Evolutionary conservation across 371 early-diverging fungal species (phyloP), one percentile per base, ranked within the genome.

Genomic region (Syncephalastrum contaminatum): DNA sequence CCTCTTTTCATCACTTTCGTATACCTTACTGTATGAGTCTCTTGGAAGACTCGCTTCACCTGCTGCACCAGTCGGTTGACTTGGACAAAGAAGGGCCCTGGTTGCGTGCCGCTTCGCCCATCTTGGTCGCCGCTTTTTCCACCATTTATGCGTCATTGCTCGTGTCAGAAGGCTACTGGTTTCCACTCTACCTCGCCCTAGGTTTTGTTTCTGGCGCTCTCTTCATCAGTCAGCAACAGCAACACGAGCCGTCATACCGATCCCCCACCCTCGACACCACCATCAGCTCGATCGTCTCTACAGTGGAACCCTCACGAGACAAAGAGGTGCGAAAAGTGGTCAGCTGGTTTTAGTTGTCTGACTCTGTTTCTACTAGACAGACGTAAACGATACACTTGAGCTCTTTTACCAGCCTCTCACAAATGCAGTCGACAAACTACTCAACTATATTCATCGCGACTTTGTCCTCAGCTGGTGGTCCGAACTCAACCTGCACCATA

Each of bases 391-490:
- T 22, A 40, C 54, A 10, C 58, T 68, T 0, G 47, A 68, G 14
- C 48, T 76, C 7, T 72, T 63, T 42, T 70, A 72, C 59, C 65
- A 68, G 1, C 67, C 73, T 18, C 54, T 79, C 25, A 67, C 70
- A 1, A 45, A 14, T 13, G 64, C 61, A 4, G 58, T 80, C 14
- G 67, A 67, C 19, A 63, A 66, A 53, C 41, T 84, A 5, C 27
- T 82, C 2, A 63, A 70, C 2, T 70, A 64, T 44, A 52, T 84
- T 39, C 62, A 75, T 47, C 67, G 70, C 14, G 83, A 85, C 25
- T 85, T 70, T 69, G 65, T 85, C 4, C 55, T 59, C 1, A 59
- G 53, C 36, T 85, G 85, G 85, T 84, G 79, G 79, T 51, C 50
- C 4, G 65, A 63, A 4, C 44, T 79, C 15, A 73, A 79, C 22